Evolutionary conservation across 495 filamentous ascomycete genomes (phyloP).

Genomic region (Daldinia concentrica): DNA sequence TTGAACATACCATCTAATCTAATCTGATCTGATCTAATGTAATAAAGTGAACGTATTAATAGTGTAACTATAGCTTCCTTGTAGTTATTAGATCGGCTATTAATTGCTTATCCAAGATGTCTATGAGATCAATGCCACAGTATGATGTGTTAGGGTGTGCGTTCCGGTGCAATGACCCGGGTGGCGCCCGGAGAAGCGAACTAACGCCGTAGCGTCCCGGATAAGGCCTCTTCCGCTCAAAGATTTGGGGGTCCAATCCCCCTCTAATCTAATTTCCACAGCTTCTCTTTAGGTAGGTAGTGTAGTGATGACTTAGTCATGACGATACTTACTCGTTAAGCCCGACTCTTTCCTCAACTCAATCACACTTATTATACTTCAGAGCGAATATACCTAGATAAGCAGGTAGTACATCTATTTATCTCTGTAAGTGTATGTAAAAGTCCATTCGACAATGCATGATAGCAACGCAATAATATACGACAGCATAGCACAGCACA

Average conservation of each 20-base stretch:
- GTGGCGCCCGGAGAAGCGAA: slow-evolving; percentile 23
- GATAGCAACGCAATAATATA: not conserved
- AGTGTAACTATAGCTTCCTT: not conserved
- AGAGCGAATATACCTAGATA: slow-evolving; percentile 9
- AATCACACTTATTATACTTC: not conserved
- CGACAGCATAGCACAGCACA: no score
- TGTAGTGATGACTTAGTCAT: not conserved
- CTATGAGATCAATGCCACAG: not conserved
- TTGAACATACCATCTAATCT: slow-evolving; percentile 9
- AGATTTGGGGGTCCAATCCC: not conserved
- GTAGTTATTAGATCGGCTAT: not conserved
- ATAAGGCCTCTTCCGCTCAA: slow-evolving; percentile 26
- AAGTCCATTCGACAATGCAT: not conserved
- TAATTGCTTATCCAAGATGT: not conserved
- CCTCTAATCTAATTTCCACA: not conserved
- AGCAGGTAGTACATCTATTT: slow-evolving; percentile 19
- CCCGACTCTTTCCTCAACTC: not conserved
- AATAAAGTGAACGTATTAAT: not conserved
- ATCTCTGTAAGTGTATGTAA: not conserved
- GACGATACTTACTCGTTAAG: not conserved
- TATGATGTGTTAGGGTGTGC: not conserved
- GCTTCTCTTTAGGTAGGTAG: not conserved
- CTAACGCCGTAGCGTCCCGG: slow-evolving; percentile 25
- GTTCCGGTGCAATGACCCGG: slow-evolving; percentile 12
- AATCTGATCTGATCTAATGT: slow-evolving; percentile 14